Conservation (phyloP, 208 protist genomes). For the Leishmania guyanensis region DNA sequence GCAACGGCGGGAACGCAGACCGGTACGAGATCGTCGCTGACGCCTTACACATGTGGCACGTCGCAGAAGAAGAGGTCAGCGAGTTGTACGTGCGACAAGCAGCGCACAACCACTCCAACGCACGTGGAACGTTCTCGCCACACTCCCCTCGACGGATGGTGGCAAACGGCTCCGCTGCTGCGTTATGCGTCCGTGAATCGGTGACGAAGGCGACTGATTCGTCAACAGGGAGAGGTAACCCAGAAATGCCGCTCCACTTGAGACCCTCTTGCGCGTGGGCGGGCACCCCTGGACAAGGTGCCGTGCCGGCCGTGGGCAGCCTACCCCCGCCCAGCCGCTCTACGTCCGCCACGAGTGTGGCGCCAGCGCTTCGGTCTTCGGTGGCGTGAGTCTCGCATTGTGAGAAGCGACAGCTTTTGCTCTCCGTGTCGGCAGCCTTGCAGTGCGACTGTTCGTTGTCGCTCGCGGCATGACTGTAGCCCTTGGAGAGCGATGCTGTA, state of each 20-base stretch:
- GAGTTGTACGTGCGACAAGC: slow-evolving; percentile 65
- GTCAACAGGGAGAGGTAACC: background rate
- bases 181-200: slow-evolving; percentile 34
- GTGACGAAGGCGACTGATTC: slow-evolving; percentile 14
- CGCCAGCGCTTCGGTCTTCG: background rate
- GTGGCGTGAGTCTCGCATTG: background rate
- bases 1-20: slow-evolving; percentile 44
- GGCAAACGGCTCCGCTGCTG: slow-evolving; percentile 38
- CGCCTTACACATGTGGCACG: slow-evolving; percentile 53
- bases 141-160: slow-evolving; percentile 22
- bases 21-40: slow-evolving; percentile 46
- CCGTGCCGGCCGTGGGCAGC: too few relatives aligned
- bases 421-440: background rate
- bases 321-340: background rate
- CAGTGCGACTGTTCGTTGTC: background rate
- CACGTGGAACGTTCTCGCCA: background rate
- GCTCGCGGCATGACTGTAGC: background rate
- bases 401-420: background rate
- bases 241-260: background rate
- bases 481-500: background rate
- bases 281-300: background rate
- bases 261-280: background rate
- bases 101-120: slow-evolving; percentile 68
- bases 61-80: slow-evolving; percentile 14
- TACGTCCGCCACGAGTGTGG: too few relatives aligned